Evolutionary conservation across 768 basidiomycete species (phyloP).

Genomic region (Hirschioporus abietinus): DNA sequence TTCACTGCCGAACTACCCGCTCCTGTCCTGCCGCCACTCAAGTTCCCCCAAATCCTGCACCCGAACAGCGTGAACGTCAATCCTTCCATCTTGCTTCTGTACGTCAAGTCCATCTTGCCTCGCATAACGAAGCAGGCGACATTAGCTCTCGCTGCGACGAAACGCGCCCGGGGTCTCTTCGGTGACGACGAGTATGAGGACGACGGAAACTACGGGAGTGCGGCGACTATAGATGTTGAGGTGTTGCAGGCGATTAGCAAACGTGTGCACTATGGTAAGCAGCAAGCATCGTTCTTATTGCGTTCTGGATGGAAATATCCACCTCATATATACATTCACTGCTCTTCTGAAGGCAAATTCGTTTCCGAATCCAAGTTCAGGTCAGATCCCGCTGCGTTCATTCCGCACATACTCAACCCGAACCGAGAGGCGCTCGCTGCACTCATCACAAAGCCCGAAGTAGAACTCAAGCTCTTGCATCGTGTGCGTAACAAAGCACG

Average conservation of each 20-base stretch:
- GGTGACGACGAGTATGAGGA: slow-evolving; percentile 75
- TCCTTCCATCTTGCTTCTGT: slow-evolving; percentile 81
- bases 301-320: not conserved
- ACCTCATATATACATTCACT: not conserved
- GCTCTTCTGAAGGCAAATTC: slow-evolving; percentile 73
- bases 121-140: slow-evolving; percentile 78
- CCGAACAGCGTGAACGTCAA: slow-evolving; percentile 85
- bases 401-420: slow-evolving; percentile 83
- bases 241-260: slow-evolving; percentile 97
- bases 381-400: slow-evolving; percentile 78
- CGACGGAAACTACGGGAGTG: slow-evolving; percentile 97
- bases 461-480: slow-evolving; percentile 78
- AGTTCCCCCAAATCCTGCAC: slow-evolving; percentile 72
- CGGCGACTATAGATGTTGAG: slow-evolving; percentile 92
- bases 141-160: slow-evolving; percentile 53
- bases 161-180: slow-evolving; percentile 59
- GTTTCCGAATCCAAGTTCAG: slow-evolving; percentile 97
- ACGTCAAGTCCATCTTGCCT: slow-evolving; percentile 83
- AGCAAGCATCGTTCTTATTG: not conserved
- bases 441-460: slow-evolving; percentile 96
- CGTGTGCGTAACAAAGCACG: slow-evolving; percentile 82
- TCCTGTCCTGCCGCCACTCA: slow-evolving; percentile 70
- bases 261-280: slow-evolving; percentile 93
- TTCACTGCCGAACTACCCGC: slow-evolving; percentile 80
- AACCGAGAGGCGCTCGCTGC: slow-evolving; percentile 75